These are phyloP conservation scores for Chlorella sorokiniana DNA, from an alignment of 139 green algal genomes.

Conservation along the genomic window DNA sequence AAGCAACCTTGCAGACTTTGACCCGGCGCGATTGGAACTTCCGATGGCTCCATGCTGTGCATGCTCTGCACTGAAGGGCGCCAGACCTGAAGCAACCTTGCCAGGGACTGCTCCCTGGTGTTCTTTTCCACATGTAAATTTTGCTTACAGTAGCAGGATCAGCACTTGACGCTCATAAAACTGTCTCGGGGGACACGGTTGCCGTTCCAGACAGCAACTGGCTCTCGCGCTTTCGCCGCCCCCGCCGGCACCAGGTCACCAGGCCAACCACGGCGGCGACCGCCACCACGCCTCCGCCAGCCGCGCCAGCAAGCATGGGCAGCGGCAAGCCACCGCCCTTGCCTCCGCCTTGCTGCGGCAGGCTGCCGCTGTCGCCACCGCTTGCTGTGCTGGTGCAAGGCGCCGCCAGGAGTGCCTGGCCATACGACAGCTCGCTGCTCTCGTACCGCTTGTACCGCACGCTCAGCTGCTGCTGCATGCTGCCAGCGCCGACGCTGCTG, in stretches of 20 bases:
- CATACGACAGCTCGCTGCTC: background rate
- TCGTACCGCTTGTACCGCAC: constrained; percentile 19
- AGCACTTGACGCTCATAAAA: too few species aligned
- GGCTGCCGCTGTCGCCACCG: background rate
- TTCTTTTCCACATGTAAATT: too few species aligned
- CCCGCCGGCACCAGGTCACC: background rate
- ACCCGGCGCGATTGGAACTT: too few species aligned
- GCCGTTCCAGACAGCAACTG: background rate
- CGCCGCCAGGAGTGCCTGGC: background rate
- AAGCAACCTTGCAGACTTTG: too few species aligned
- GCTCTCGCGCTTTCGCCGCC: background rate
- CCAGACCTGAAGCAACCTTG: too few species aligned
- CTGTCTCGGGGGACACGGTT: background rate
- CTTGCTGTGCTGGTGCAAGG: background rate
- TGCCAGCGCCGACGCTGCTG: too few species aligned
- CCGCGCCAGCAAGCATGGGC: constrained; percentile 4
- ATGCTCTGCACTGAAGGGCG: too few species aligned
- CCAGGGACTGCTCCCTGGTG: too few species aligned
- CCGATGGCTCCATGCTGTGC: too few species aligned
- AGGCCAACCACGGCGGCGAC: background rate
- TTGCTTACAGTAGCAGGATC: too few species aligned
- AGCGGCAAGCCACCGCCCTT: background rate
- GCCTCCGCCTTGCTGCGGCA: background rate
- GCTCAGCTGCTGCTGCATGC: background rate
- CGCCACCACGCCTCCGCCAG: background rate